Base-by-base conservation (phyloP, 805 yeast genomes). In the Kodamaea kaohsiungensis region DNA sequence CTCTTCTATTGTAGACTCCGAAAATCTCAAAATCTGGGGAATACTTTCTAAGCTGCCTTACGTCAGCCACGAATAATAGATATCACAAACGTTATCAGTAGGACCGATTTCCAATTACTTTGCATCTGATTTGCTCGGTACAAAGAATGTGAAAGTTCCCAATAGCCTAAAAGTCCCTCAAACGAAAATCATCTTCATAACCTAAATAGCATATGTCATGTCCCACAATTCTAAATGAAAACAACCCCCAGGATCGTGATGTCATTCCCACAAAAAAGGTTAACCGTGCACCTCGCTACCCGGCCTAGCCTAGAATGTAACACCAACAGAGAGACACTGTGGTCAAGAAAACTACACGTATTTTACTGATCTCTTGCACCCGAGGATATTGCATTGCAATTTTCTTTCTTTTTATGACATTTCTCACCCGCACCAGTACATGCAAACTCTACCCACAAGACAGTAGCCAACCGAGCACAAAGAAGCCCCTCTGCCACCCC, bases 371-470 rank as follows among this genome's bases (percentile, higher is more conserved):
- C 15, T 13, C n/a, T 38, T 38, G 42, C 42, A 38, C 42, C 35
- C 35, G 35, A 30, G 35, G 35, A 10, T 30, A 30, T 9, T 30
- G 3, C 35, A 30, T 30, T 5, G 3, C 10, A 12, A 12, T 5
- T 30, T 30, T 30, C 19, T 40, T 40, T 40, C 45, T 40, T 40
- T 40, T 40, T 19, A 40, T 46, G 48, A 46, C 48, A 46, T 46
- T 46, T 46, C 48, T 46, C 48, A 46, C 48, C 48, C 48, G 48
- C 48, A 46, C 48, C 35, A 46, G 16, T 8, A 8, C 35, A 40
- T 17, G 45, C 19, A 40, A 38, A n/a, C 45, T 40, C 19, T 12
- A 9, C 45, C 19, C 45, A 16, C 45, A 40, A 40, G 35, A 46
- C 39, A 46, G 45, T 40, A 19, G 45, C 45, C 45, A 40, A 40